phyloP scores from a whole-genome alignment of 768 basidiomycete genomes.

The Stropharia rugosoannulata region DNA sequence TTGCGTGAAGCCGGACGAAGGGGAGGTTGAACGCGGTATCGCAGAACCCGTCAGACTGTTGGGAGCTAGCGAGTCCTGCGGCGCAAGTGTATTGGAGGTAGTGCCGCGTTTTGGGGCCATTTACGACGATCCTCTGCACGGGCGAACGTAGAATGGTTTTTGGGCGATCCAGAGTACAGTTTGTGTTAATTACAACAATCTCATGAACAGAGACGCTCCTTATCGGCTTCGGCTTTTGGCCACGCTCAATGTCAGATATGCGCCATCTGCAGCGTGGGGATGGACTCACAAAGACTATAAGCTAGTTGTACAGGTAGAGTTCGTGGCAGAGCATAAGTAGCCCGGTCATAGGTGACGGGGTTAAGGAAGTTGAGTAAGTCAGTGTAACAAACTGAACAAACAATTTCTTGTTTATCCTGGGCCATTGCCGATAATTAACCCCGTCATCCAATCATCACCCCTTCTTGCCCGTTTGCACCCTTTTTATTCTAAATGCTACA shows the following conservation, averaged over 20 bases:
- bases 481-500: background rate
- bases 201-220: background rate
- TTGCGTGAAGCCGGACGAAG: constrained; percentile 61
- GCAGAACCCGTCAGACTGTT: constrained; percentile 28
- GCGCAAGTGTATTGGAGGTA: constrained; percentile 30
- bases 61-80: constrained; percentile 23
- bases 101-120: constrained; percentile 55
- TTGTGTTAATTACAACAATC: background rate
- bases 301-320: constrained; percentile 12
- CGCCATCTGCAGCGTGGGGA: background rate
- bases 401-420: constrained; percentile 15
- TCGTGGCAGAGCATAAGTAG: constrained; percentile 8
- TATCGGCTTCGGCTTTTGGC: background rate
- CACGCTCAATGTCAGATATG: background rate
- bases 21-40: constrained; percentile 61
- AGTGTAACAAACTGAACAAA: constrained; percentile 7
- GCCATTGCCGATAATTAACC: constrained; percentile 1
- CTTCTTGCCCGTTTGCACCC: background rate
- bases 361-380: constrained; percentile 7
- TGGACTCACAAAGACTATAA: constrained; percentile 11
- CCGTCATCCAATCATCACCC: background rate
- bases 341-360: constrained; percentile 18
- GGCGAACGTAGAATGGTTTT: constrained; percentile 1
- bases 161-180: background rate
- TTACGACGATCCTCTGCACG: constrained; percentile 1